Base-by-base conservation (phyloP, 2,329 filamentous ascomycete species). In the Tolypocladium cylindrosporum region DNA sequence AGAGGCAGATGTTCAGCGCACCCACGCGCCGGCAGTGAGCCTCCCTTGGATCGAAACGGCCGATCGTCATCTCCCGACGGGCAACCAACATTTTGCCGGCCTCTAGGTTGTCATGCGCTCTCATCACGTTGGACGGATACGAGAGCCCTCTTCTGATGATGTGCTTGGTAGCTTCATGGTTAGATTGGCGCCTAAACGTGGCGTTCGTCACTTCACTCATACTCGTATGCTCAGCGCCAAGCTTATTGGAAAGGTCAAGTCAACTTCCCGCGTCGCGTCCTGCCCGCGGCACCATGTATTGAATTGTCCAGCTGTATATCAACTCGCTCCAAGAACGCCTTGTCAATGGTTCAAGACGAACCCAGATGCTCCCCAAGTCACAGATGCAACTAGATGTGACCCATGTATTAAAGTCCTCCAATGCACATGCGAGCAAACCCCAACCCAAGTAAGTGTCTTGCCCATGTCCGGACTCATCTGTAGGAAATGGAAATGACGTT, bases 241-340 rank as follows among this genome's bases (percentile, higher is more conserved):
- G 8, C 21, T 31, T 4, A 19, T 31, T 21, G 14, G 24, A 16
- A 27, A 27, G 24, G 24, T 27, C 24, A 8, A 52, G 31, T 21
- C 48, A 14, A 52, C 48, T 21, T 11, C 19, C 10, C 31, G 7
- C 21, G 19, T n/a, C 48, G 13, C 14, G 45, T 54, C 37, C 51
- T 51, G 51, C 48, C 21, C 57, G 31, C 31, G 19, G 43, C 56
- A 42, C 31, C 24, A 31, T 55, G 52, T 58, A 58, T 58, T 55
- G 42, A 55, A 40, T 37, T 51, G 21, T 45, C 41, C 53, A 43
- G 53, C 53, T 58, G 36, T 58, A 55, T 8, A 27, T 24, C 51
- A 31, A 41, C 27, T 3, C 36, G 11, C 41, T 21, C 52, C 41
- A 54, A 34, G 13, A 54, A 58, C 51, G 51, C 54, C 54, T n/a